These are phyloP conservation scores for Primulina huaijiensis DNA, from an alignment of 257 asterid genomes.

Conservation along the genomic window DNA sequence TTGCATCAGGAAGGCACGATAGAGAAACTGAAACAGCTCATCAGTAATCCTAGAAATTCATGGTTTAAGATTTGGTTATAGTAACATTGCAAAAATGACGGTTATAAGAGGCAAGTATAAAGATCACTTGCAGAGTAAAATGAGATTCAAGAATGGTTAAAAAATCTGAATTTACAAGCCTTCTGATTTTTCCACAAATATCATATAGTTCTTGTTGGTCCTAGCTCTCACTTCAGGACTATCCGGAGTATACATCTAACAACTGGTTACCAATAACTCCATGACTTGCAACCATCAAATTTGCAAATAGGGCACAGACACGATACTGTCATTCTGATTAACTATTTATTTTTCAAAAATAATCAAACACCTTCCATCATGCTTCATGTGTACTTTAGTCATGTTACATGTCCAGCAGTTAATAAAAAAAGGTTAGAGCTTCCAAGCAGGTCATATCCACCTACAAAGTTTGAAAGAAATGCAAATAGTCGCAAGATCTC, in stretches of 20 bases:
- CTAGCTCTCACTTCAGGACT: slow-evolving; percentile 16
- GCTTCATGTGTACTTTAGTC: slow-evolving; percentile 16
- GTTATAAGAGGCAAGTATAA: neutral
- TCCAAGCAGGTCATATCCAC: slow-evolving; percentile 19
- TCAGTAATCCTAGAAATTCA: slow-evolving; percentile 1
- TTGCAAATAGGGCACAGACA: neutral
- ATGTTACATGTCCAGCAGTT: slow-evolving; percentile 6
- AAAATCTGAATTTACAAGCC: slow-evolving; percentile 20
- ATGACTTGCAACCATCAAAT: neutral
- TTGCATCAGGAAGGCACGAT: neutral
- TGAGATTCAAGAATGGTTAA: slow-evolving; percentile 14
- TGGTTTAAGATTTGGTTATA: neutral
- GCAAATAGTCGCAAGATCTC: neutral
- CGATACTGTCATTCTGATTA: neutral
- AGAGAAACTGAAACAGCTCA: slow-evolving; percentile 9
- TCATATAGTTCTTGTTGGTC: slow-evolving; percentile 7
- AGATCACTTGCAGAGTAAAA: slow-evolving; percentile 8
- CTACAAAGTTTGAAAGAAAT: slow-evolving; percentile 13
- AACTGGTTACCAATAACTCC: slow-evolving; percentile 9
- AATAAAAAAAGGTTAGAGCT: slow-evolving; percentile 3
- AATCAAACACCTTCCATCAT: slow-evolving; percentile 12
- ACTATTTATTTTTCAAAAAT: neutral
- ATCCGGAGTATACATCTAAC: slow-evolving; percentile 6
- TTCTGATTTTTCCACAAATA: slow-evolving; percentile 11
- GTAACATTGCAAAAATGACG: slow-evolving; percentile 19